Base-by-base conservation (phyloP, 495 filamentous ascomycete genomes). In the Neurospora africana region DNA sequence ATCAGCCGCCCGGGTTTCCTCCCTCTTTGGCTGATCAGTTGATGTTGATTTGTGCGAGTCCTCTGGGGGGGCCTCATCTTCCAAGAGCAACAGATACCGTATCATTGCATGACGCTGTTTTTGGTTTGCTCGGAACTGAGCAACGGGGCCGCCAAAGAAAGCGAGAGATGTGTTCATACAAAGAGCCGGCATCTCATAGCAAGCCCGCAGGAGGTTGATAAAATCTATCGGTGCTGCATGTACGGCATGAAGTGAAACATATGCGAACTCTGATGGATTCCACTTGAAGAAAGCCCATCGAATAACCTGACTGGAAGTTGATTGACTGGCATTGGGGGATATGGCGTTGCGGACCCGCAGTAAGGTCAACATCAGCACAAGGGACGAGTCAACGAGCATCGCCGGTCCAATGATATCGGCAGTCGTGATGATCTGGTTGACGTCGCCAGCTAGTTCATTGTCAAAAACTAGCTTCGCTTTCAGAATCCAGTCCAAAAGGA, bases 341-440 rank as follows among this genome's bases (percentile, higher is more conserved):
- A 91, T 87, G 72, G 83, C 80, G 70, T 86, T 87, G 73, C 83
- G 87, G 71, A 86, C 83, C 75, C 86, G 87, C 68, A 88, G 82
- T 72, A 94, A 72, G 53, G 85, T 86, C 9, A 86, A 82, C 91
- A 94, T 94, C 38, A 97, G 78, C 4, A 84, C 84, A n/a, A 95
- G 80, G 36, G 91, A 89, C 37, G 92, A 88, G 76, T 98, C 95
- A 7, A 90, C 89, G n/a, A 97, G 83, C 27, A 89, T 77, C 27
- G 90, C 90, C 4, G 94, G 96, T 0, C 94, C 93, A 78, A 90
- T 94, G 61, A 95, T 83, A 73, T 94, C 93, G 69, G 91, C 87
- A 19, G 91, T 90, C 9, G 87, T 84, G 41, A 95, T 83, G 76
- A 95, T 91, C 41, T 87, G 86, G 72, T 89, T 89, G 58, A 90